Evolutionary conservation across 1,284 basidiomycete species (phyloP).

Genomic region (Leccinum variabile): DNA sequence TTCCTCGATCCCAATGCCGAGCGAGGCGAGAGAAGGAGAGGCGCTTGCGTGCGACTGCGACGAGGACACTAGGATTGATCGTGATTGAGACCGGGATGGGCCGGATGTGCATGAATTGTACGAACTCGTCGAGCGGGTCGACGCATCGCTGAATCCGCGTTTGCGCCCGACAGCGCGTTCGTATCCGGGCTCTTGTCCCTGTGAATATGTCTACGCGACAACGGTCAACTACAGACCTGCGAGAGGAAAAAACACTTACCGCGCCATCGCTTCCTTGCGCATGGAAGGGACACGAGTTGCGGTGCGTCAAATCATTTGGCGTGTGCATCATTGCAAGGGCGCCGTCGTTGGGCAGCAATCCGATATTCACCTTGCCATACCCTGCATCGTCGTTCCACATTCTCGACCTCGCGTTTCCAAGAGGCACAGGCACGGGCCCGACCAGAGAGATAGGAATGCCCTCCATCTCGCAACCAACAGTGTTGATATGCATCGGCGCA

Average conservation of each 20-base stretch:
- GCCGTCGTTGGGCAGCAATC: neutral
- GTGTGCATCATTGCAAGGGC: neutral
- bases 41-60: conserved; percentile 24
- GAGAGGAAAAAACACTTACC: conserved; percentile 11
- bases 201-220: conserved; percentile 7
- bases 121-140: conserved; percentile 19
- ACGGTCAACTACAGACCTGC: neutral
- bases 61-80: conserved; percentile 12
- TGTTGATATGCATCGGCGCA: neutral
- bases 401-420: conserved; percentile 1
- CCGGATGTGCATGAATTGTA: conserved; percentile 27
- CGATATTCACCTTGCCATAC: conserved; percentile 6
- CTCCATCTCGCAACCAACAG: conserved; percentile 5
- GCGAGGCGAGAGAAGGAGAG: conserved; percentile 20
- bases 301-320: neutral
- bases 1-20: conserved; percentile 30
- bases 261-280: conserved; percentile 1
- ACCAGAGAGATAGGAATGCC: conserved; percentile 5
- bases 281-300: neutral
- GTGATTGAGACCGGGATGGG: conserved; percentile 22
- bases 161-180: conserved; percentile 1
- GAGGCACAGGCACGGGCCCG: conserved; percentile 12
- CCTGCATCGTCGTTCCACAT: neutral
- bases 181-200: neutral
- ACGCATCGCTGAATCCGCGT: conserved; percentile 26